Percentiles rank a stretch among this genome's conserved stretches.
phyloP scores from a whole-genome alignment of 805 yeast genomes.

The Metschnikowia peoriensis region DNA sequence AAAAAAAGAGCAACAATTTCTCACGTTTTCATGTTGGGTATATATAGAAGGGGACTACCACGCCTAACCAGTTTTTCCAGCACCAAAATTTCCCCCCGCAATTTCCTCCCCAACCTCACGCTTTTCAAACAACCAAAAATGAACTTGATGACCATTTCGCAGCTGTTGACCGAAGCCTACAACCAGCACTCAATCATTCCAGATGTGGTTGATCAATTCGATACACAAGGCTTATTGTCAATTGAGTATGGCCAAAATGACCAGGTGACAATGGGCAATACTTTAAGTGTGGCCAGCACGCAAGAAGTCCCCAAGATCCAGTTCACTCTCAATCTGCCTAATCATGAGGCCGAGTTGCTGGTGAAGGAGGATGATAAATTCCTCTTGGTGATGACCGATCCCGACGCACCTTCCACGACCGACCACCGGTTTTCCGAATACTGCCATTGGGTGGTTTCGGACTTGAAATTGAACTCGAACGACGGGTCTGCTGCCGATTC shows the following conservation, averaged over 20 bases:
- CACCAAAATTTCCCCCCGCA: background rate
- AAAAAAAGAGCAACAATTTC: background rate
- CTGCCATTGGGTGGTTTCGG: constrained; percentile 68
- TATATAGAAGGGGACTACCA: constrained; percentile 13
- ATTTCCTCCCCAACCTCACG: background rate
- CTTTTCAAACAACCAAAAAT: constrained; percentile 22
- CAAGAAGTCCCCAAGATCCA: constrained; percentile 66
- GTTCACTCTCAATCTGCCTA: constrained; percentile 55
- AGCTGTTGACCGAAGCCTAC: constrained; percentile 51
- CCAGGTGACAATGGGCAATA: constrained; percentile 80
- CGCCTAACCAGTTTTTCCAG: background rate
- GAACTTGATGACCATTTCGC: constrained; percentile 52
- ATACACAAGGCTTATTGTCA: constrained; percentile 56
- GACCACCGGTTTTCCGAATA: constrained; percentile 89
- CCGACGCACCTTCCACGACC: constrained; percentile 84
- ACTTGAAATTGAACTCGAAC: constrained; percentile 45
- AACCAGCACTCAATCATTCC: constrained; percentile 50
- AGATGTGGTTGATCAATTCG: constrained; percentile 49
- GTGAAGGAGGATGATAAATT: constrained; percentile 51
- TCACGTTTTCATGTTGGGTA: constrained; percentile 13
- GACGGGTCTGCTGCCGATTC: constrained; percentile 20
- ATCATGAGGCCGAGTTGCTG: constrained; percentile 41
- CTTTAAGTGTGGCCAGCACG: constrained; percentile 60
- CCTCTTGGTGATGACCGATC: constrained; percentile 82
- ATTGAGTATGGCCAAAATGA: constrained; percentile 54